Evolutionary conservation across 176 grass and related monocot genomes (phyloP), one percentile per base, ranked within the genome.

Genomic region (Raddia guianensis): DNA sequence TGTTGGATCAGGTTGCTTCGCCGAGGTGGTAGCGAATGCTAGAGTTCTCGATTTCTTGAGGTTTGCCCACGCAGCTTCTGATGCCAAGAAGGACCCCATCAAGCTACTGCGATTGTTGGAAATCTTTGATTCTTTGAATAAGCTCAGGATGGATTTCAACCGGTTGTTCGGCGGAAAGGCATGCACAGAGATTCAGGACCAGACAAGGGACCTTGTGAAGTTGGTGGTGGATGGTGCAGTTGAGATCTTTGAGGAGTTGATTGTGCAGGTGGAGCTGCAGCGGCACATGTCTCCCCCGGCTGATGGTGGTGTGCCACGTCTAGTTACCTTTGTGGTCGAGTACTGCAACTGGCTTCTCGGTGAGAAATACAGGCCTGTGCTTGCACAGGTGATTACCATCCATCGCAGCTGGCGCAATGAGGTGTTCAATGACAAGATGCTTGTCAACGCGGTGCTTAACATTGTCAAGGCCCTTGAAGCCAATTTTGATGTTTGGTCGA

Each of bases 31-130:
- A 2, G 50, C 82, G 1, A 77, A 60, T 0, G 87, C 93, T 6
- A 76, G 87, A 9, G 86, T 95, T 68, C 82, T 95, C 1, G 84
- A 89, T 47, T 95, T 92, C 74, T 69, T 95, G 43, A 89, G 80
- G 12, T 95, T 95, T 21, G 93, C 90, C 3, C 77, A 69, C 43
- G 87, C 93, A 0, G 87, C 82, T 46, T 50, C 87, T 6, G 85
- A 92, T 66, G 70, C 90, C n/a, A 95, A 95, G 90, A 95, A 95
- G 77, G 93, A 95, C 14, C 93, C 93, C 7, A 95, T 95, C 79
- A 95, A 95, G 63, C 90, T 95, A 50, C 59, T 88, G 70, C 83
- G 92, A 14, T 63, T 95, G 66, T 61, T 95, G 45, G 93, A 95
- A 44, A 81, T 95, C 15, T 95, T 95, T 49, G 86, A 95, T 51